Base-by-base conservation (phyloP, 768 basidiomycete species). In the Glaciozyma antarctica region DNA sequence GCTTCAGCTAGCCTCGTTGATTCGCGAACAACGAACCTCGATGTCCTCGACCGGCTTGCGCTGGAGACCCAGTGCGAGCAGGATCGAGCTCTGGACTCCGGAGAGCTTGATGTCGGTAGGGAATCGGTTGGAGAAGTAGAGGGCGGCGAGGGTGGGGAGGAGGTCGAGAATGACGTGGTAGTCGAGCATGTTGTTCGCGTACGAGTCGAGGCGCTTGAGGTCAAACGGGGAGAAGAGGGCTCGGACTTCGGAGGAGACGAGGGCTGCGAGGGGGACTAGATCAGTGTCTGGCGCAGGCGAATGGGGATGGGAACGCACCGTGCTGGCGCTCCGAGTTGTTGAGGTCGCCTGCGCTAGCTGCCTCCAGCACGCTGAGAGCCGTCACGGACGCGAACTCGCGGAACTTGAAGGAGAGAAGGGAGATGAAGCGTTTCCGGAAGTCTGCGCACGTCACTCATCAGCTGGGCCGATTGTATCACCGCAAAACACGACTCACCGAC, bases 151-250 rank as follows among this genome's bases (percentile, higher is more conserved):
- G 1, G 80, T 82, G 0, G 95, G 94, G 21, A 99, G 81, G 30
- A 98, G 81, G 76, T 99, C 95, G 48, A 98, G 81, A 63, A 98
- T 83, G 71, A 94, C 90, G 75, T 98, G 95, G 73, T 94, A 97
- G 77, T 98, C 95, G 49, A 98, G 81, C 84, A 88, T 86, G 76
- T 95, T 92, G 76, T 94, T 92, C 1, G 91, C 88, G 70, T 99
- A 99, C 8, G 94, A 88, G 72, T 93, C 88, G 19, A 99, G 82
- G 2, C 95, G 86, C 76, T 98, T 97, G 72, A 98, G 81, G 76
- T 98, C 95, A 75, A 94, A 98, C 0, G 95, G 90, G 0, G 90
- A 86, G 62, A 93, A 75, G 10, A 88, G 75, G 55, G 86, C 78
- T 1, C 83, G 78, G 21, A 87, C 78, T 64, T 88, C 87, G 2